Percentiles rank a stretch among this genome's conserved stretches.
These are phyloP conservation scores for Plenodomus tracheiphilus DNA, from an alignment of 2,329 filamentous ascomycete species.

Conservation along the genomic window DNA sequence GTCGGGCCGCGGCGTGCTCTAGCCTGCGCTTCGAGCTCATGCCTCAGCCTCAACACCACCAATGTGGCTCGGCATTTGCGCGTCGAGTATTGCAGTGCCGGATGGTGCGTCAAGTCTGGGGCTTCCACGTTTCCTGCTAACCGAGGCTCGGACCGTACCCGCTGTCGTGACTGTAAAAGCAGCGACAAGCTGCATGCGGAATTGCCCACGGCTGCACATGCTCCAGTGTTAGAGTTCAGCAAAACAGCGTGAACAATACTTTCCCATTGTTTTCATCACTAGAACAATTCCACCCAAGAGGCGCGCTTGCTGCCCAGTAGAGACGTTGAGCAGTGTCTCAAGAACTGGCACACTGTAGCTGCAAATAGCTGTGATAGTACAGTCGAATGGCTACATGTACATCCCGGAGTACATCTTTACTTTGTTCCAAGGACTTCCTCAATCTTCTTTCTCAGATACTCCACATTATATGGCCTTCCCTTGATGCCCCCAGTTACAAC, in stretches of 20 bases:
- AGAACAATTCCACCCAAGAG: no score
- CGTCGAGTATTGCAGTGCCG: neutral
- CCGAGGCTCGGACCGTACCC: neutral
- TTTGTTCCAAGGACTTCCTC: conserved; percentile 48
- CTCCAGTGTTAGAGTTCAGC: no score
- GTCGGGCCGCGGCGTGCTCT: conserved; percentile 3
- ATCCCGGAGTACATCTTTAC: conserved; percentile 4
- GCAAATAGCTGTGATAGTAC: neutral
- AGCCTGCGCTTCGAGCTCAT: neutral
- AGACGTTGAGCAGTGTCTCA: no score
- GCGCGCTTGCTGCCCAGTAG: no score
- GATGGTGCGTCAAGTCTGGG: no score
- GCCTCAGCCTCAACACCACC: conserved; percentile 17
- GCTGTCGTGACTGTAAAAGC: neutral
- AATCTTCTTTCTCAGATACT: conserved; percentile 63
- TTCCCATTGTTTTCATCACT: no score
- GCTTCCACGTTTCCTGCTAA: no score
- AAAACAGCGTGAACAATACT: no score
- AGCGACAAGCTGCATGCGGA: neutral
- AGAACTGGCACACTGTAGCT: neutral
- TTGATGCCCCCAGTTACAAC: conserved; percentile 56
- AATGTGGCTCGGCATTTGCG: neutral
- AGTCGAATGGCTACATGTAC: neutral
- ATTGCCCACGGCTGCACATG: no score
- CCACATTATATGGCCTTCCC: conserved; percentile 67